Evolutionary conservation across 1,284 basidiomycete genomes (phyloP).

Genomic region (Ustilago loliicola): DNA sequence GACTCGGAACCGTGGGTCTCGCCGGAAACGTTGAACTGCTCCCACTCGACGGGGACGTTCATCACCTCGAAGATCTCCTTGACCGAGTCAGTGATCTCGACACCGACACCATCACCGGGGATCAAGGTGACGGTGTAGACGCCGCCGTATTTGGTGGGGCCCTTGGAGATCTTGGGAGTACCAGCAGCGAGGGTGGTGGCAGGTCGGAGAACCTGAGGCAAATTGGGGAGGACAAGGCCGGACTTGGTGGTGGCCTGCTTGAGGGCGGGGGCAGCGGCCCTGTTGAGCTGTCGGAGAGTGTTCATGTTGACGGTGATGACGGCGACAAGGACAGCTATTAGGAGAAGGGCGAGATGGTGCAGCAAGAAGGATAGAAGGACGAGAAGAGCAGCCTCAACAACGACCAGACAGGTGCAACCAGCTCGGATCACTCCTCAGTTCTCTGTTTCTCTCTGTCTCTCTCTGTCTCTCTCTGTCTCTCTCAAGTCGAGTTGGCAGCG

Average conservation of each 20-base stretch:
- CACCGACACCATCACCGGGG: conserved; percentile 77
- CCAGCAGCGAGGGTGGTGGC: conserved; percentile 85
- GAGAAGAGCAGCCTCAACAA: not conserved
- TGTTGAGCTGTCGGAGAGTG: conserved; percentile 54
- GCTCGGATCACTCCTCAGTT: not conserved
- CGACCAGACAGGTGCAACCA: not conserved
- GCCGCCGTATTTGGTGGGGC: conserved; percentile 94
- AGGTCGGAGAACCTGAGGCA: conserved; percentile 56
- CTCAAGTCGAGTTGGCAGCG: not conserved
- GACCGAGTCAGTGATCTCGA: conserved; percentile 96
- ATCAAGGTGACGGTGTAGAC: conserved; percentile 74
- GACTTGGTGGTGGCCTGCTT: conserved; percentile 51
- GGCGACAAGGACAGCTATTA: conserved; percentile 23
- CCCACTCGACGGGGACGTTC: conserved; percentile 99
- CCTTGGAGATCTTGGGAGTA: conserved; percentile 81
- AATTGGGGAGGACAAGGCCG: conserved; percentile 51
- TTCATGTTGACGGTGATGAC: conserved; percentile 44
- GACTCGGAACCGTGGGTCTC: conserved; percentile 93
- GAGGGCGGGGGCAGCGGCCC: conserved; percentile 54
- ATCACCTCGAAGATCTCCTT: conserved; percentile 98
- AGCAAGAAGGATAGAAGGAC: conserved; percentile 9
- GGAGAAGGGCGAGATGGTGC: conserved; percentile 25
- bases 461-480: not conserved
- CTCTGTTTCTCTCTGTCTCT: conserved; percentile 3
- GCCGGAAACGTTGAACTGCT: conserved; percentile 97